Evolutionary conservation across 225 moss, liverwort and hornwort species (phyloP).

Genomic region (Climacium dendroides): DNA sequence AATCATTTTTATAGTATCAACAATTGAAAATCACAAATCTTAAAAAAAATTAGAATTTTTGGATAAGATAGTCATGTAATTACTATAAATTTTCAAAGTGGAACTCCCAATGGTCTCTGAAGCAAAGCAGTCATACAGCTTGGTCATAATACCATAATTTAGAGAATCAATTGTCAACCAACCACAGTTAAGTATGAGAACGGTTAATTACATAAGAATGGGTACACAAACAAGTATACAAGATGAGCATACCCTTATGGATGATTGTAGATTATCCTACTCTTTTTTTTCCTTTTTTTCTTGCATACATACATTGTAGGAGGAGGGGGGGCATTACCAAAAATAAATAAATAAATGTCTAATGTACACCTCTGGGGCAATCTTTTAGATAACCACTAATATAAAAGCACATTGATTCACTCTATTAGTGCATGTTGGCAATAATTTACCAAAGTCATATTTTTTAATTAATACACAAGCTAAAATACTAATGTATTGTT

Average conservation of each 20-base stretch:
- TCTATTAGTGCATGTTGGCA: neutral
- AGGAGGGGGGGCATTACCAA: rapidly evolving
- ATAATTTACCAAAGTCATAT: neutral
- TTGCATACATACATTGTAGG: neutral
- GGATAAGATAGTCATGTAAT: neutral
- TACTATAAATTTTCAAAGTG: neutral
- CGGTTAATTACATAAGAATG: rapidly evolving
- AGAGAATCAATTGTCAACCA: rapidly evolving
- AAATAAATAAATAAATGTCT: neutral
- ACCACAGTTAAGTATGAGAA: neutral
- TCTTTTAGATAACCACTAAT: neutral
- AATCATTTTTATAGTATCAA: neutral
- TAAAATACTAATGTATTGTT: neutral
- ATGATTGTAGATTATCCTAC: neutral
- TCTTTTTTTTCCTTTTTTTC: neutral
- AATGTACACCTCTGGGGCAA: neutral
- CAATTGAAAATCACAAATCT: too few relatives aligned
- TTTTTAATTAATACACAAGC: rapidly evolving
- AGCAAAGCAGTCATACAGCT: neutral
- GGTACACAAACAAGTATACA: too few relatives aligned
- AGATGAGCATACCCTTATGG: too few relatives aligned
- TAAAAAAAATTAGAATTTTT: neutral
- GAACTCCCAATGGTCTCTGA: neutral
- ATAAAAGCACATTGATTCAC: neutral
- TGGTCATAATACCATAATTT: neutral